phyloP scores from a whole-genome alignment of 2,329 filamentous ascomycete species.

The Helminthosporium solani region DNA sequence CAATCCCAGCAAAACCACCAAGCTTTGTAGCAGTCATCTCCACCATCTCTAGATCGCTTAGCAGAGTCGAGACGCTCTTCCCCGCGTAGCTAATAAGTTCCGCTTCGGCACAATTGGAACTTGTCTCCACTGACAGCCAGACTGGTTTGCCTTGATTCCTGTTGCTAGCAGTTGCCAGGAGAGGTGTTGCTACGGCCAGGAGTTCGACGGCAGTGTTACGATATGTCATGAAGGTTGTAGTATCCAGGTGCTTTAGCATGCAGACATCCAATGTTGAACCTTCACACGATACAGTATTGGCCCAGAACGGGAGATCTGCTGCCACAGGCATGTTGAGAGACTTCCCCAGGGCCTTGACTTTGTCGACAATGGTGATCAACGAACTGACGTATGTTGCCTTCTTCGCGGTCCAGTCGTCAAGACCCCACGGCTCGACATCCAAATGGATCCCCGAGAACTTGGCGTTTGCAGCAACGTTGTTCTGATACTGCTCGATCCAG shows the following conservation, averaged over 20 bases:
- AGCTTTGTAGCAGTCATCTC: slow-evolving; percentile 2
- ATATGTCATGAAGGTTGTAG: slow-evolving; percentile 13
- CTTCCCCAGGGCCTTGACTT: neutral
- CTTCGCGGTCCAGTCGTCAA: slow-evolving; percentile 8
- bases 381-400: slow-evolving; percentile 4
- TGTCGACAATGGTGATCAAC: slow-evolving; percentile 5
- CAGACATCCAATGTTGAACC: slow-evolving; percentile 10
- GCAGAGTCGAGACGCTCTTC: slow-evolving; percentile 6
- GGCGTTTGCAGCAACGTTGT: slow-evolving; percentile 2
- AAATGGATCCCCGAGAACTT: slow-evolving; percentile 11
- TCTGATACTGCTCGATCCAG: slow-evolving; percentile 12
- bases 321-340: slow-evolving; percentile 5
- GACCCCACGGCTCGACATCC: slow-evolving; percentile 12
- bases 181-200: slow-evolving; percentile 7
- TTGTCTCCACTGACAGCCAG: slow-evolving; percentile 12
- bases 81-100: slow-evolving; percentile 11
- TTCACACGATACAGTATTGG: slow-evolving; percentile 8
- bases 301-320: slow-evolving; percentile 13
- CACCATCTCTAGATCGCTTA: slow-evolving; percentile 4
- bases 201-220: slow-evolving; percentile 6
- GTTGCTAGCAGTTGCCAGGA: slow-evolving; percentile 1
- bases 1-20: slow-evolving; percentile 8
- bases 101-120: slow-evolving; percentile 1
- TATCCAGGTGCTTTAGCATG: slow-evolving; percentile 6
- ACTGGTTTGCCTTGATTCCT: slow-evolving; percentile 1